These are phyloP conservation scores for Aethionema arabicum DNA, from an alignment of 345 rosid species.

Conservation along the genomic window DNA sequence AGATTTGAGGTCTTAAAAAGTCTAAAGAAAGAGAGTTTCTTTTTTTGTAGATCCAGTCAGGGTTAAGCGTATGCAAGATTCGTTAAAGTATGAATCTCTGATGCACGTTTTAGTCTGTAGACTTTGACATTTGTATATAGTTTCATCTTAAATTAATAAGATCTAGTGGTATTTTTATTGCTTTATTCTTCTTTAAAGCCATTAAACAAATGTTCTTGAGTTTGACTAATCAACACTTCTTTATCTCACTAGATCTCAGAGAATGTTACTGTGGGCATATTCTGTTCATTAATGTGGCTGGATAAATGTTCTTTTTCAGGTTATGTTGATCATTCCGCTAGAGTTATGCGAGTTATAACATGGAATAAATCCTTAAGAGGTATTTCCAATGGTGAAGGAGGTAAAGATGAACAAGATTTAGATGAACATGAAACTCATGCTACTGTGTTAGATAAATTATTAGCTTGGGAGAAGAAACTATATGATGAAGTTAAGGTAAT, in stretches of 20 bases:
- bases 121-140: slow-evolving; percentile 36
- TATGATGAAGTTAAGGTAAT: slow-evolving; percentile 95
- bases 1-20: neutral
- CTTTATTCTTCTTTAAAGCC: slow-evolving; percentile 25
- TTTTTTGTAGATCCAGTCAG: slow-evolving; percentile 29
- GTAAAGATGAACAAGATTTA: slow-evolving; percentile 62
- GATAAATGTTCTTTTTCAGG: slow-evolving; percentile 43
- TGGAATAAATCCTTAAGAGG: slow-evolving; percentile 88
- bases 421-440: slow-evolving; percentile 89
- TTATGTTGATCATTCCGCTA: slow-evolving; percentile 85
- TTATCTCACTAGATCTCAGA: slow-evolving; percentile 14
- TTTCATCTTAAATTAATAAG: slow-evolving; percentile 28
- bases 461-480: slow-evolving; percentile 97
- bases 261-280: slow-evolving; percentile 2
- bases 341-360: slow-evolving; percentile 92
- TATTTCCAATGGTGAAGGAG: slow-evolving; percentile 54
- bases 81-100: slow-evolving; percentile 9
- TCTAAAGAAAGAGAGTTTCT: neutral
- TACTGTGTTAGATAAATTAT: slow-evolving; percentile 83
- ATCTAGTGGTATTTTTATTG: slow-evolving; percentile 27
- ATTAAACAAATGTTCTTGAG: slow-evolving; percentile 24
- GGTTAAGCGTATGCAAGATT: slow-evolving; percentile 30
- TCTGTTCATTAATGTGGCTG: slow-evolving; percentile 5
- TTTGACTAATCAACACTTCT: slow-evolving; percentile 23
- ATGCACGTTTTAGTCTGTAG: slow-evolving; percentile 32